These are phyloP conservation scores for Bombardia bombarda DNA, from an alignment of 495 filamentous ascomycete species.

Conservation along the genomic window DNA sequence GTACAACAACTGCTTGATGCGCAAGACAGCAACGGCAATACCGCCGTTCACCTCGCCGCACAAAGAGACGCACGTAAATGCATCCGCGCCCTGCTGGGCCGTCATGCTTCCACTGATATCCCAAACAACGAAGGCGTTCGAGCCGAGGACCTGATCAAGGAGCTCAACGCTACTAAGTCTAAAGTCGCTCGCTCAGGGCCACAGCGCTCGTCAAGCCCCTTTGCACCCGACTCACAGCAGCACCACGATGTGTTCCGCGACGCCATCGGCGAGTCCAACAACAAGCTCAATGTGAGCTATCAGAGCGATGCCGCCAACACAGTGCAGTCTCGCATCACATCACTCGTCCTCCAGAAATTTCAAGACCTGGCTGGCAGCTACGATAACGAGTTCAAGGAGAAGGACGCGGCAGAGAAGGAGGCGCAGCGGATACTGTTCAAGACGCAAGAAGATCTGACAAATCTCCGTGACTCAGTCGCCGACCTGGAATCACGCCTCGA, in stretches of 20 bases:
- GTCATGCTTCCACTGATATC: conserved; percentile 68
- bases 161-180: conserved; percentile 44
- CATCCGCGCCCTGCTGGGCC: conserved; percentile 60
- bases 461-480: conserved; percentile 37
- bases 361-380: conserved; percentile 48
- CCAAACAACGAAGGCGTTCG: conserved; percentile 70
- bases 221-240: conserved; percentile 45
- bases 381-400: conserved; percentile 53
- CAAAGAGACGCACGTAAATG: conserved; percentile 68
- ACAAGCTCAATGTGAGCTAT: conserved; percentile 29
- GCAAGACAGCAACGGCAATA: conserved; percentile 79
- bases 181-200: conserved; percentile 33
- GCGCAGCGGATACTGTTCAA: conserved; percentile 47
- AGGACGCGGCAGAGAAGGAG: conserved; percentile 49
- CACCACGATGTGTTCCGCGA: conserved; percentile 34
- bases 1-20: conserved; percentile 61
- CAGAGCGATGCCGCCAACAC: conserved; percentile 52
- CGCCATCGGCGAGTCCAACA: conserved; percentile 26
- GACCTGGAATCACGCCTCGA: conserved; percentile 39
- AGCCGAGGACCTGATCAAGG: conserved; percentile 63
- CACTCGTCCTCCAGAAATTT: conserved; percentile 49
- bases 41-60: conserved; percentile 80
- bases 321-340: conserved; percentile 48
- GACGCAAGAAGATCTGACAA: conserved; percentile 46
- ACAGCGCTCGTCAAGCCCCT: conserved; percentile 54